These are phyloP conservation scores for Penicillium palitans DNA, from an alignment of 2,329 filamentous ascomycete genomes.

Conservation along the genomic window DNA sequence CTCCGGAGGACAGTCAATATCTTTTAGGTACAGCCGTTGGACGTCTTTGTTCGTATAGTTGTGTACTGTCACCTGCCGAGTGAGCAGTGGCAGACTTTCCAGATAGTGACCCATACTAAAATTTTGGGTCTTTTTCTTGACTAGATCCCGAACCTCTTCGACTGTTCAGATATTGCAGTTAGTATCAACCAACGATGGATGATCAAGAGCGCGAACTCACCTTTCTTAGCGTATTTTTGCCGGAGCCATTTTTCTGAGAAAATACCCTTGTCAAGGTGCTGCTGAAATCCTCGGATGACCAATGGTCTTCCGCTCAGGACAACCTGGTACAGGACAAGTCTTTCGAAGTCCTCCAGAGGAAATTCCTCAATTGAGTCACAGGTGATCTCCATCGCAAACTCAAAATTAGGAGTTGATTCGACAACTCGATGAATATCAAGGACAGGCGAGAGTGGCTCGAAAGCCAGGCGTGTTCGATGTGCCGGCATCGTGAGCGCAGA, in stretches of 20 bases:
- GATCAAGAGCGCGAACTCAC: constrained; percentile 48
- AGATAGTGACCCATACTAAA: constrained; percentile 91
- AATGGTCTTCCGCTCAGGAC: constrained; percentile 82
- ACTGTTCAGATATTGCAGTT: constrained; percentile 50
- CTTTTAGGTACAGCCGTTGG: constrained; percentile 91
- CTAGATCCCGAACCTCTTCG: constrained; percentile 81
- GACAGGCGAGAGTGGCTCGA: constrained; percentile 85
- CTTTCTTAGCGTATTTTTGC: constrained; percentile 73
- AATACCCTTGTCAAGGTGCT: constrained; percentile 69
- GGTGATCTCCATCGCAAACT: constrained; percentile 79
- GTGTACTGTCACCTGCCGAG: constrained; percentile 73
- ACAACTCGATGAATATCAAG: constrained; percentile 76
- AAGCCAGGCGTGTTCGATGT: constrained; percentile 78
- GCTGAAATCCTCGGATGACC: constrained; percentile 85
- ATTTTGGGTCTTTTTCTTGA: constrained; percentile 68
- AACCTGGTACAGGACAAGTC: constrained; percentile 79
- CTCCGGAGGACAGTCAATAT: constrained; percentile 88
- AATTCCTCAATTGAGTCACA: constrained; percentile 75
- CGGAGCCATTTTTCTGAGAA: constrained; percentile 82
- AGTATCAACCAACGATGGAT: constrained; percentile 5
- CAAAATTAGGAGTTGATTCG: constrained; percentile 77
- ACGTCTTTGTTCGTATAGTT: constrained; percentile 77
- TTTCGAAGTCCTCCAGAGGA: constrained; percentile 78
- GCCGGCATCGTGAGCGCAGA: constrained; percentile 65
- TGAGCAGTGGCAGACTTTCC: constrained; percentile 78